These are phyloP conservation scores for Lachnellula occidentalis DNA, from an alignment of 2,329 filamentous ascomycete species.

Conservation along the genomic window DNA sequence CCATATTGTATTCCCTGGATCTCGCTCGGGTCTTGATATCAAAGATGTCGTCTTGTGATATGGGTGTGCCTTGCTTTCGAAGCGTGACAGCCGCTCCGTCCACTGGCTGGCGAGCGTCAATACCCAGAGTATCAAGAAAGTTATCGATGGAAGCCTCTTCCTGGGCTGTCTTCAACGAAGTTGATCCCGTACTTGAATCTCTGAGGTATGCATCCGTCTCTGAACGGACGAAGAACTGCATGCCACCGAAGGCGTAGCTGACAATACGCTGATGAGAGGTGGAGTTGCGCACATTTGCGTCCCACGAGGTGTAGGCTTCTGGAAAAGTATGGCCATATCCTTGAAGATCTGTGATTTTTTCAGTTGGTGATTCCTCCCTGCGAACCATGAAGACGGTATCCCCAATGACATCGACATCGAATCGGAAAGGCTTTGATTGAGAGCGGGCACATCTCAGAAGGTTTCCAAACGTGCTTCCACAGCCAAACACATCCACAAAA, in stretches of 20 bases:
- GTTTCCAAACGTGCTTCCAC: conserved; percentile 55
- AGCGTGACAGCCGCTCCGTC: no score
- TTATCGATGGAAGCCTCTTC: no score
- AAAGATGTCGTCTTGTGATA: conserved; percentile 18
- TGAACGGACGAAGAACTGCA: conserved; percentile 48
- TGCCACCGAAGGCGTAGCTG: conserved; percentile 49
- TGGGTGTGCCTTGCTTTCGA: background rate
- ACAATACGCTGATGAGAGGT: conserved; percentile 58
- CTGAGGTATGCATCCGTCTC: conserved; percentile 52
- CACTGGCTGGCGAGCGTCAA: no score
- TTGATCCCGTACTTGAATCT: no score
- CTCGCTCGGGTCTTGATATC: conserved; percentile 41
- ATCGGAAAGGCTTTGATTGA: conserved; percentile 46
- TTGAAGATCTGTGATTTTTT: conserved; percentile 47
- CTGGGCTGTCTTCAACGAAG: no score
- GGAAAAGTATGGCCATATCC: conserved; percentile 65
- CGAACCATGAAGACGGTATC: conserved; percentile 58
- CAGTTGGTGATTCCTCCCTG: conserved; percentile 53
- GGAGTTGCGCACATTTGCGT: conserved; percentile 46
- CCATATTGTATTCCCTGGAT: conserved; percentile 14
- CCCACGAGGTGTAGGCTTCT: conserved; percentile 61
- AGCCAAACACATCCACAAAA: conserved; percentile 51
- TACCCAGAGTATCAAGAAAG: no score
- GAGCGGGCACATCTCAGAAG: conserved; percentile 49
- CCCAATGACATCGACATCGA: conserved; percentile 51